These are phyloP conservation scores for Diospyros kaki DNA, from an alignment of 148 eudicot species.

Conservation along the genomic window DNA sequence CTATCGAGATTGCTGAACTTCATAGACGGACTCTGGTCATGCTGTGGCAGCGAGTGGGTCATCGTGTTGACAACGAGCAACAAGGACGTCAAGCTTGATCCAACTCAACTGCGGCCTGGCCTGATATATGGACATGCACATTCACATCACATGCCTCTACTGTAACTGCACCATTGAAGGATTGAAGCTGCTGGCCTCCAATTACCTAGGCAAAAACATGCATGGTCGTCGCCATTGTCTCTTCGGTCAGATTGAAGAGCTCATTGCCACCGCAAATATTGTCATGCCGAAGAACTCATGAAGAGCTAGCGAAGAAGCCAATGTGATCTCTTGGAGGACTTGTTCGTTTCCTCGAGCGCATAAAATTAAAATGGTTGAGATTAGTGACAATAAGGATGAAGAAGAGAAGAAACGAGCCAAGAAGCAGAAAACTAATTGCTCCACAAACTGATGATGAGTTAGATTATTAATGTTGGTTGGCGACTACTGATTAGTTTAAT, in stretches of 20 bases:
- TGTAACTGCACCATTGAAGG: conserved; percentile 20
- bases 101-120: conserved; percentile 53
- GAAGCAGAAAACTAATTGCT: neutral
- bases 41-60: conserved; percentile 53
- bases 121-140: conserved; percentile 36
- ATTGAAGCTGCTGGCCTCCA: conserved; percentile 32
- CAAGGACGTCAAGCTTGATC: conserved; percentile 45
- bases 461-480: neutral
- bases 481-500: no score
- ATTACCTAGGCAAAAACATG: conserved; percentile 29
- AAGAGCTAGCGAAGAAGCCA: conserved; percentile 22
- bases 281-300: conserved; percentile 41
- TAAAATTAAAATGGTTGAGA: conserved; percentile 10
- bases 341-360: conserved; percentile 21
- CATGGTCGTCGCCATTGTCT: conserved; percentile 7
- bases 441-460: neutral
- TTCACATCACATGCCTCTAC: conserved; percentile 57
- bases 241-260: conserved; percentile 23
- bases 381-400: neutral
- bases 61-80: conserved; percentile 64
- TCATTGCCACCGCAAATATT: conserved; percentile 12
- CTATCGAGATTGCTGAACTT: conserved; percentile 54
- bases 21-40: conserved; percentile 61
- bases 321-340: conserved; percentile 21
- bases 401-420: neutral